These are phyloP conservation scores for Euphorbia celastroides DNA, from an alignment of 441 rosid genomes.

Conservation along the genomic window DNA sequence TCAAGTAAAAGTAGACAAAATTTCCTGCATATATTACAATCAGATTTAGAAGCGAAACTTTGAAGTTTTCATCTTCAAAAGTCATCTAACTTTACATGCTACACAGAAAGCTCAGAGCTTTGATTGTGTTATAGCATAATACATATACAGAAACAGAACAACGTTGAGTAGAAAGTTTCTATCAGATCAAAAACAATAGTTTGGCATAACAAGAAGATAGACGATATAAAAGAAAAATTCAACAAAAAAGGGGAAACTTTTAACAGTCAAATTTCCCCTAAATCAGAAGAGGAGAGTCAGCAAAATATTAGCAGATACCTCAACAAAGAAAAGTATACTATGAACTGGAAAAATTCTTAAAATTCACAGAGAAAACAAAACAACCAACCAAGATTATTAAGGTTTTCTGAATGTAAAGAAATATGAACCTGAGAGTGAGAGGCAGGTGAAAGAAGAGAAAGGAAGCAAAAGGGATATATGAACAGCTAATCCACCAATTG, in stretches of 20 bases:
- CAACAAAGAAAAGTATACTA: constrained; percentile 5
- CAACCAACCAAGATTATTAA: neutral
- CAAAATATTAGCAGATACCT: neutral
- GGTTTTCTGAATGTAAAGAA: neutral
- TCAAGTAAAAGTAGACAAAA: neutral
- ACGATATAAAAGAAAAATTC: neutral
- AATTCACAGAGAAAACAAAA: constrained; percentile 1
- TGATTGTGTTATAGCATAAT: neutral
- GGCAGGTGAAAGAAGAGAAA: constrained; percentile 12
- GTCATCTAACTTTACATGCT: neutral
- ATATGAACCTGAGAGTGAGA: too few relatives aligned
- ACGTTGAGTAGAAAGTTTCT: neutral
- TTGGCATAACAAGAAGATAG: neutral
- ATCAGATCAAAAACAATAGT: neutral
- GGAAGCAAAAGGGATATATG: neutral
- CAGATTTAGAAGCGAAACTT: neutral
- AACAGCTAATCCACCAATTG: constrained; percentile 26
- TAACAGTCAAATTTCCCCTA: neutral
- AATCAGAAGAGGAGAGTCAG: neutral
- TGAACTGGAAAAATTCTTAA: neutral
- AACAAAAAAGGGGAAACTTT: neutral
- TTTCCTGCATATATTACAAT: neutral
- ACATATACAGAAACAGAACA: neutral
- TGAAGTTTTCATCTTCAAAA: neutral
- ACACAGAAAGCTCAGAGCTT: neutral